These are phyloP conservation scores for Dioszegia crocea DNA, from an alignment of 768 basidiomycete species.

Conservation along the genomic window DNA sequence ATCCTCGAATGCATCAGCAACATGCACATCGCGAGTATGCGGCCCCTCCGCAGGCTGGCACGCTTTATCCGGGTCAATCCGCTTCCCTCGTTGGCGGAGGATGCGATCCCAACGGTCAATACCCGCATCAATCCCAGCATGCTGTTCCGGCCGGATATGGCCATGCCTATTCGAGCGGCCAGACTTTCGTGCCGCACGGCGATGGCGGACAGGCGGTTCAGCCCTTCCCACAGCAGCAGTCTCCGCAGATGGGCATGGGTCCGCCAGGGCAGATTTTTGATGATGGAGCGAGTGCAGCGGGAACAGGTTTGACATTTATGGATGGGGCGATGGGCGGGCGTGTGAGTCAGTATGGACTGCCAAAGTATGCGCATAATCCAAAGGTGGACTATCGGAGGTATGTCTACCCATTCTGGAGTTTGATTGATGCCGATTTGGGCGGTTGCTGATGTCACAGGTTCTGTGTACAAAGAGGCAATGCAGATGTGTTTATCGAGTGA, in stretches of 20 bases:
- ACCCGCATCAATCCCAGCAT: neutral
- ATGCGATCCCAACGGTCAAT: neutral
- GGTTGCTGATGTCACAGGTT: conserved; percentile 16
- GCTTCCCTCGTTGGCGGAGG: neutral
- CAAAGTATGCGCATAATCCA: conserved; percentile 32
- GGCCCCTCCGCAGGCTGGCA: conserved; percentile 3
- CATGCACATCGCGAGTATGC: conserved; percentile 3
- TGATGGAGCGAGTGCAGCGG: conserved; percentile 36
- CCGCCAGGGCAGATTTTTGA: conserved; percentile 21
- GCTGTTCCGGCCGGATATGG: neutral
- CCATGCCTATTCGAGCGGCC: neutral
- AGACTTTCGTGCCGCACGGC: neutral
- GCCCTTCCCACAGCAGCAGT: neutral
- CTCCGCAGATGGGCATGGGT: neutral
- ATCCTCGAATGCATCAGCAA: neutral
- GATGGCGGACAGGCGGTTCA: neutral
- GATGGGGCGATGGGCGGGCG: conserved; percentile 36
- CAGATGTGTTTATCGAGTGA: conserved; percentile 39
- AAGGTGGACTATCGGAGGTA: conserved; percentile 43
- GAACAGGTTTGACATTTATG: conserved; percentile 38
- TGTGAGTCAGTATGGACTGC: conserved; percentile 41
- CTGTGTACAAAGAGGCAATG: conserved; percentile 42
- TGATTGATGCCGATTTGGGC: neutral
- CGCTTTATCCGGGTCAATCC: conserved; percentile 4
- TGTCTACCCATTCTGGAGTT: neutral